Base-by-base conservation (phyloP, 202 grass and related monocot species). In the Eragrostis tef region DNA sequence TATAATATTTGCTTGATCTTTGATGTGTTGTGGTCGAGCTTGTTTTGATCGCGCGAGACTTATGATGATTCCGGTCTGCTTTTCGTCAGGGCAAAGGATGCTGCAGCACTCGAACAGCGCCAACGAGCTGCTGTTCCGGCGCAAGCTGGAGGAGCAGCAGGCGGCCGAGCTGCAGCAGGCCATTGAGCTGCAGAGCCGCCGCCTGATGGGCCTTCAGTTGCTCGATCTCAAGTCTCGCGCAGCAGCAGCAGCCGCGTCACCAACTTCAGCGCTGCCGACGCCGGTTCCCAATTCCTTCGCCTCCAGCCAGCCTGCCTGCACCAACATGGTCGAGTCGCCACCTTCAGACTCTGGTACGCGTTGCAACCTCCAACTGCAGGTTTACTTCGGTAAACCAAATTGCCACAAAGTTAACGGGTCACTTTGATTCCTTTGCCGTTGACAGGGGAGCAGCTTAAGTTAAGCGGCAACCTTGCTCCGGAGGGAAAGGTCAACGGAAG, bases 111-210 rank as follows among this genome's bases (percentile, higher is more conserved):
- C 83, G 31, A 90, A 82, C 65, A 91, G 88, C 71, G 62, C 69
- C 5, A 91, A 81, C 5, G 94, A 97, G 86, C 56, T 90, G 76
- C 63, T 97, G 44, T 63, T 94, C 26, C 74, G 89, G 58, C 89
- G 91, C 63, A 92, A 93, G 49, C 70, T 94, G 25, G 92, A 98
- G 73, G 94, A 97, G 60, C 86, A 98, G 83, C 94, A 97, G 45
- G 89, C 83, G 0, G 89, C 86, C 1, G 91, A 97, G 43, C 70
- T 97, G 78, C 94, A 97, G 71, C 92, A 90, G 14, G 90, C 94
- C 20, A 89, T 98, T 15, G 94, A 98, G 68, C 78, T 98, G 43
- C 92, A 98, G 46, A 90, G 81, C 56, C 87, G 92, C 47, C 85
- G 94, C 47, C 77, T 98, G 22, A 94, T 93, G 86, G 78, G 86